A percentile compares a stretch with the other conserved stretches of the same genome.
Conservation (phyloP, 2,329 filamentous ascomycete genomes). For the Elsinoe ampelina region DNA sequence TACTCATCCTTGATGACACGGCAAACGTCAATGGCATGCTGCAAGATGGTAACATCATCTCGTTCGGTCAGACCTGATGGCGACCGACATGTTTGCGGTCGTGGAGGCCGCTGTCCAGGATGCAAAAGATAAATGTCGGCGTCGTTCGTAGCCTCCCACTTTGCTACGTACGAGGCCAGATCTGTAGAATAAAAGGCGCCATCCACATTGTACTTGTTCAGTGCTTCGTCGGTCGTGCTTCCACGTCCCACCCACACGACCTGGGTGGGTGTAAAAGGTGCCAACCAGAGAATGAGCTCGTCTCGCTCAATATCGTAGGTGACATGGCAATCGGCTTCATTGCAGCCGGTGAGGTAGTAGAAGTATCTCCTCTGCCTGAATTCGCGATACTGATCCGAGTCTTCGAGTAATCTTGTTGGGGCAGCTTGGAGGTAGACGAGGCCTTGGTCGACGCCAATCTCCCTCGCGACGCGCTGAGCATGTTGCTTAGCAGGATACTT, state of each 20-base stretch:
- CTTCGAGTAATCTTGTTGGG: slow-evolving; percentile 42
- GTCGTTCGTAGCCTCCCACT: slow-evolving; percentile 24
- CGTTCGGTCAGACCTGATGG: neutral
- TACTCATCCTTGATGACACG: slow-evolving; percentile 76
- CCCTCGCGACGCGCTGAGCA: slow-evolving; percentile 16
- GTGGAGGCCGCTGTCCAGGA: slow-evolving; percentile 17
- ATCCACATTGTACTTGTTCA: slow-evolving; percentile 70
- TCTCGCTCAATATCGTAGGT: slow-evolving; percentile 68
- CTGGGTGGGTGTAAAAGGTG: slow-evolving; percentile 73
- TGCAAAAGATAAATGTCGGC: slow-evolving; percentile 29
- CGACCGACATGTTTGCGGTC: neutral
- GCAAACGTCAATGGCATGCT: slow-evolving; percentile 66
- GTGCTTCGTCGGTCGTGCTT: slow-evolving; percentile 63
- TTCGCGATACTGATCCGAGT: slow-evolving; percentile 48
- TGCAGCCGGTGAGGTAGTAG: slow-evolving; percentile 85
- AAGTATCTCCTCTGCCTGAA: slow-evolving; percentile 66
- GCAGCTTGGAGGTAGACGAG: slow-evolving; percentile 50
- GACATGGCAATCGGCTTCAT: slow-evolving; percentile 69
- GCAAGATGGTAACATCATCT: slow-evolving; percentile 37
- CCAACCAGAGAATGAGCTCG: slow-evolving; percentile 79
- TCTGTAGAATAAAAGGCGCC: slow-evolving; percentile 45
- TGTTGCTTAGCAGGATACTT: slow-evolving; percentile 19
- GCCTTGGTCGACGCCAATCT: slow-evolving; percentile 33
- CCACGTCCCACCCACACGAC: slow-evolving; percentile 93
- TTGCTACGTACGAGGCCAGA: slow-evolving; percentile 24